Conservation (phyloP, 2,329 filamentous ascomycete genomes). For the Fusarium bulbicola region DNA sequence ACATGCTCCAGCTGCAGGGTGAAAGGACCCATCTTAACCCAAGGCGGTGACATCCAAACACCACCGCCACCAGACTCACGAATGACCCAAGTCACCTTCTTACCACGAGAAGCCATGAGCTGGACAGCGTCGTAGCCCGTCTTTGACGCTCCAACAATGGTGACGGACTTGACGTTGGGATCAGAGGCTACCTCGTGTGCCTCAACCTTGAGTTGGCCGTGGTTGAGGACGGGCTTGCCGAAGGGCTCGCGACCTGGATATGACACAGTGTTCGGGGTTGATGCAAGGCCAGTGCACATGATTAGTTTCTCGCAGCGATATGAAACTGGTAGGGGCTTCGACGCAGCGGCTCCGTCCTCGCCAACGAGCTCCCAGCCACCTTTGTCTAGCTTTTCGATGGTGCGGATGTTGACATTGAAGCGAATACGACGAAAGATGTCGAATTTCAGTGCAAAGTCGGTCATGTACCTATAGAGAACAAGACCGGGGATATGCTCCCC, state of each 20-base stretch:
- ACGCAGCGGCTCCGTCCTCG: fast-evolving
- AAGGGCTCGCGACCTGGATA: not conserved
- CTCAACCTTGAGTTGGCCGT: not conserved
- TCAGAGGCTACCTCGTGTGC: not conserved
- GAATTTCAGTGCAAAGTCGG: not conserved
- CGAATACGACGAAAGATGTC: not conserved
- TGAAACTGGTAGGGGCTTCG: fast-evolving
- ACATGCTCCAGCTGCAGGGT: not conserved
- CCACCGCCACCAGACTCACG: not conserved
- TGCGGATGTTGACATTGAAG: not conserved
- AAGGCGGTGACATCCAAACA: not conserved
- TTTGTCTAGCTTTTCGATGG: not conserved
- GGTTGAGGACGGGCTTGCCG: not conserved
- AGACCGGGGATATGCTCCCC: not conserved
- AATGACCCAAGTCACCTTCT: not conserved
- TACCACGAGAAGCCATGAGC: not conserved
- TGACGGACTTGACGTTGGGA: not conserved
- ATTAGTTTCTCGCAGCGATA: not conserved
- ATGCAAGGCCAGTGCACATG: not conserved
- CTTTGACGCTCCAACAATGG: not conserved
- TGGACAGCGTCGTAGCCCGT: not conserved
- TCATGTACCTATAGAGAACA: not conserved
- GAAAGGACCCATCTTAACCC: not conserved
- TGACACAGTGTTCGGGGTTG: not conserved
- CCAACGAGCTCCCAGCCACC: not conserved